phyloP scores from a whole-genome alignment of 176 grass and related monocot species.

The Carex myosuroides region DNA sequence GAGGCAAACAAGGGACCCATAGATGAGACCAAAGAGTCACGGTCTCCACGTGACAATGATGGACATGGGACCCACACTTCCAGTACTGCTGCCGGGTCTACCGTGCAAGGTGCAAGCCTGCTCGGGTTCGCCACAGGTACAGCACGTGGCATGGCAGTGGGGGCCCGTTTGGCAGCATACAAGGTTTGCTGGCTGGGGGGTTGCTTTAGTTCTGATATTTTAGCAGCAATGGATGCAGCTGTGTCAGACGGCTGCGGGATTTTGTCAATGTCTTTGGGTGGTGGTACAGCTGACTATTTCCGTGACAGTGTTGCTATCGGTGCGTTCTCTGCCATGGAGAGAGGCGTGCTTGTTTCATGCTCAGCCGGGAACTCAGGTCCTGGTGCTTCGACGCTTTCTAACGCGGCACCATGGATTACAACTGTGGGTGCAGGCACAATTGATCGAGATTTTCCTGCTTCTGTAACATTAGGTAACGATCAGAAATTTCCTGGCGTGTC shows the following conservation, averaged over 20 bases:
- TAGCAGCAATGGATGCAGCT: slow-evolving; percentile 90
- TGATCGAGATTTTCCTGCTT: slow-evolving; percentile 84
- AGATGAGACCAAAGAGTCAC: slow-evolving; percentile 61
- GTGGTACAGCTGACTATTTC: slow-evolving; percentile 67
- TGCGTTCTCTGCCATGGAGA: slow-evolving; percentile 80
- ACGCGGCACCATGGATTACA: slow-evolving; percentile 94
- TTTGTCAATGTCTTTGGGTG: slow-evolving; percentile 83
- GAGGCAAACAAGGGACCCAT: slow-evolving; percentile 79
- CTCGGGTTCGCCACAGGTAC: slow-evolving; percentile 66
- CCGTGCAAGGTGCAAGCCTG: slow-evolving; percentile 45
- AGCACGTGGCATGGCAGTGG: slow-evolving; percentile 75
- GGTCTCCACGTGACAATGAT: slow-evolving; percentile 83
- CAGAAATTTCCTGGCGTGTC: slow-evolving; percentile 71
- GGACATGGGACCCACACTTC: slow-evolving; percentile 95
- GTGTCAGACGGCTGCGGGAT: slow-evolving; percentile 73
- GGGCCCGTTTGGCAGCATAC: slow-evolving; percentile 62
- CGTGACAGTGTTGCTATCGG: slow-evolving; percentile 79
- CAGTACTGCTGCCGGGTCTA: slow-evolving; percentile 58
- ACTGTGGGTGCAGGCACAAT: slow-evolving; percentile 81
- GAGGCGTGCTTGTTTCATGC: slow-evolving; percentile 75
- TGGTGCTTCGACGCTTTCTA: slow-evolving; percentile 49
- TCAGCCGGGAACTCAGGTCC: slow-evolving; percentile 83
- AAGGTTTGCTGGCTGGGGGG: slow-evolving; percentile 96
- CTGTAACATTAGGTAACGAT: slow-evolving; percentile 52
- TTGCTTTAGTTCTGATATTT: slow-evolving; percentile 91